A percentile compares a stretch with the other conserved stretches of the same genome.
These are phyloP conservation scores for Adenanthera pavonina DNA, from an alignment of 306 rosid genomes.

Conservation along the genomic window DNA sequence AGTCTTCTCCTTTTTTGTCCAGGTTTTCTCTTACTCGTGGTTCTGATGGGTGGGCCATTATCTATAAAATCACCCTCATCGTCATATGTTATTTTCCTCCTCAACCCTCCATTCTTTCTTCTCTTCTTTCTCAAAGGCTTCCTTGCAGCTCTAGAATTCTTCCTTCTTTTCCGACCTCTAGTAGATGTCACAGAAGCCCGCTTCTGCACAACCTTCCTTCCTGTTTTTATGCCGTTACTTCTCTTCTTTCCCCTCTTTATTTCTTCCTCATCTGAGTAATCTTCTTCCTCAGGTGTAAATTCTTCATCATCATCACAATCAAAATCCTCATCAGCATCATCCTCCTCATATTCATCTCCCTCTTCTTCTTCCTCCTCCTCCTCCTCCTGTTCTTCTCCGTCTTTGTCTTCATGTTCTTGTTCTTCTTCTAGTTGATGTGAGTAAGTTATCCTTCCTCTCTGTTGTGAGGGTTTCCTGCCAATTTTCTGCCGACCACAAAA, in stretches of 20 bases:
- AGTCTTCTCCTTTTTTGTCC: constrained; percentile 48
- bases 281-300: constrained; percentile 79
- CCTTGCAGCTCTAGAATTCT: constrained; percentile 57
- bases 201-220: constrained; percentile 55
- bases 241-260: constrained; percentile 56
- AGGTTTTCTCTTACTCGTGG: constrained; percentile 43
- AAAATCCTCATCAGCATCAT: constrained; percentile 48
- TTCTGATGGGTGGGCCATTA: constrained; percentile 39
- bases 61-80: constrained; percentile 57
- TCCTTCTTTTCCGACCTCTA: constrained; percentile 57
- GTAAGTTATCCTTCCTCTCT: constrained; percentile 35
- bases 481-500: constrained; percentile 17
- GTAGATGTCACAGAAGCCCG: constrained; percentile 41
- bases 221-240: constrained; percentile 47
- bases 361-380: constrained; percentile 34
- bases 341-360: constrained; percentile 43
- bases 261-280: constrained; percentile 72
- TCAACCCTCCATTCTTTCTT: constrained; percentile 51
- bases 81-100: constrained; percentile 48
- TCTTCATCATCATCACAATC: constrained; percentile 67
- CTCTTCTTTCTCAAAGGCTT: constrained; percentile 65
- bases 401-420: constrained; percentile 18
- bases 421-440: constrained; percentile 39
- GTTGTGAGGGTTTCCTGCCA: constrained; percentile 38
- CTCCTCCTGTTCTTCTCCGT: constrained; percentile 40